phyloP scores from a whole-genome alignment of 805 yeast genomes.

The Candida krabiensis region DNA sequence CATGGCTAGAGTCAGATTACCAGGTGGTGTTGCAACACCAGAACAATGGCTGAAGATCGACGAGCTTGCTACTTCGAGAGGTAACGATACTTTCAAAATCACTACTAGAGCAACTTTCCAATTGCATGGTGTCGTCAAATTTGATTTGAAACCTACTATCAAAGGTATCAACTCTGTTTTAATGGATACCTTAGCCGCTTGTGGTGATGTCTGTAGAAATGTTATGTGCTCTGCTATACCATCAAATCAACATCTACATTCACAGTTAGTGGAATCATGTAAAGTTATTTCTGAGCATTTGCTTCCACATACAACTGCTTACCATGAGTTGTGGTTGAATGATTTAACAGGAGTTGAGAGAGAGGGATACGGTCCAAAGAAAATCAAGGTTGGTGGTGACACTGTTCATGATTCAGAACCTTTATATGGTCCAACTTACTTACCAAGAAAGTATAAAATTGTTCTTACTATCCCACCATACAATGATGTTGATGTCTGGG shows the following conservation, averaged over 20 bases:
- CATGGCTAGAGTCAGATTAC: constrained; percentile 94
- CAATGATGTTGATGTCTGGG: constrained; percentile 95
- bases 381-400: constrained; percentile 86
- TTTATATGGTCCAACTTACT: constrained; percentile 77
- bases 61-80: constrained; percentile 74
- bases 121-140: constrained; percentile 91
- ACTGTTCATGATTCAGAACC: constrained; percentile 86
- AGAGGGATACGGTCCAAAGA: constrained; percentile 82
- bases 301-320: constrained; percentile 90
- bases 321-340: constrained; percentile 90
- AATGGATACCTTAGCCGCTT: constrained; percentile 94
- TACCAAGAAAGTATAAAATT: constrained; percentile 95
- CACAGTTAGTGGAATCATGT: constrained; percentile 66
- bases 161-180: constrained; percentile 89
- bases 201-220: constrained; percentile 98
- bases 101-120: constrained; percentile 98
- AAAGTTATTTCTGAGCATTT: constrained; percentile 72
- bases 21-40: constrained; percentile 89
- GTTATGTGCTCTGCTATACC: constrained; percentile 94
- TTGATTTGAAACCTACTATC: constrained; percentile 83
- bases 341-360: constrained; percentile 32
- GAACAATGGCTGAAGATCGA: constrained; percentile 87
- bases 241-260: constrained; percentile 75
- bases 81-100: constrained; percentile 90
- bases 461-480: constrained; percentile 94